A percentile compares a stretch with the other conserved stretches of the same genome.
Evolutionary conservation across 1,139 yeast species (phyloP).

Genomic region (Blastobotrys capitulatus): DNA sequence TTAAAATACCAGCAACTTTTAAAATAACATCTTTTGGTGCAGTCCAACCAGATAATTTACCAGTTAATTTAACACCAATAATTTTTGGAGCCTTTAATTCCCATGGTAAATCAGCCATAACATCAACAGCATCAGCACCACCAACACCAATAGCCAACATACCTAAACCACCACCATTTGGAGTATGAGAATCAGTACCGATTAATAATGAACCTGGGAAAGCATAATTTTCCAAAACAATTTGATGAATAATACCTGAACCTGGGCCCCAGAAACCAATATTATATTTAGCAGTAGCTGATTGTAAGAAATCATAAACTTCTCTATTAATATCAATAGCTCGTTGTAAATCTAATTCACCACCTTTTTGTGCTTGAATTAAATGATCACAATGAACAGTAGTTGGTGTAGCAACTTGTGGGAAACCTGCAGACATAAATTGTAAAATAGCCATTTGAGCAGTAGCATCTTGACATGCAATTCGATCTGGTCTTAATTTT

Average conservation of each 20-base stretch:
- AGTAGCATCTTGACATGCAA: constrained; percentile 99
- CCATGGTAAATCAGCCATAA: constrained; percentile 93
- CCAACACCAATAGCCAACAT: constrained; percentile 99
- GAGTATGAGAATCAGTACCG: constrained; percentile 99
- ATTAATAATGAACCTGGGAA: constrained; percentile 97
- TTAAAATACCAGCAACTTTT: constrained; percentile 92
- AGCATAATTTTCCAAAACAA: constrained; percentile 94
- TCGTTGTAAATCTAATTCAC: constrained; percentile 85
- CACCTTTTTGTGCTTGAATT: constrained; percentile 96
- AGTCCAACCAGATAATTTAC: constrained; percentile 95
- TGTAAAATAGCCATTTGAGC: constrained; percentile 99
- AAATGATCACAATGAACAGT: constrained; percentile 99
- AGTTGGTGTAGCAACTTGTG: constrained; percentile 91
- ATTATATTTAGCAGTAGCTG: constrained; percentile 96
- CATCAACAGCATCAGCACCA: constrained; percentile 99
- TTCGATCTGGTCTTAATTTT: constrained; percentile 98
- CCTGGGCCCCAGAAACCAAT: constrained; percentile 99
- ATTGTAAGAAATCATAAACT: constrained; percentile 89
- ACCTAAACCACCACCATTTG: constrained; percentile 99
- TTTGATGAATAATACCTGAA: constrained; percentile 98
- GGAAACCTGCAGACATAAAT: constrained; percentile 96
- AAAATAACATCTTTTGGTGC: constrained; percentile 97
- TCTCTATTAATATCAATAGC: constrained; percentile 93
- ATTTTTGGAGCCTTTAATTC: constrained; percentile 98
- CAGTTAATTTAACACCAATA: constrained; percentile 94